Evolutionary conservation across 352 stramenopile species (phyloP), one percentile per base, ranked within the genome.

Genomic region (Phytopythium kandeliae): DNA sequence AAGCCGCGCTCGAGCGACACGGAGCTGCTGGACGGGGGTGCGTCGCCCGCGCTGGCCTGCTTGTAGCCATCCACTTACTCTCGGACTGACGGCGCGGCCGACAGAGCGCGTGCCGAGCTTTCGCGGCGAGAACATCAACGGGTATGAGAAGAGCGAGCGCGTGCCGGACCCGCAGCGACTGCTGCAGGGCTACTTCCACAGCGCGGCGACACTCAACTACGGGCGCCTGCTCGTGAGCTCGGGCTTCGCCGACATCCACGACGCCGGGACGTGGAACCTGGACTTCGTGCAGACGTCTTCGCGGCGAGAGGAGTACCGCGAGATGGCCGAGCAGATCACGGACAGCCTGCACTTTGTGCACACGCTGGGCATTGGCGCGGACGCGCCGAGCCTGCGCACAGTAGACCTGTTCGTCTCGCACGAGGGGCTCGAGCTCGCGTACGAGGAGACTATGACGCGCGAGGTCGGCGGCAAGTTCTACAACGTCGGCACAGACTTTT

Each of bases 391-490:
- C 44, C 88, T 99, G 41, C 96, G 96, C 58, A 96, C 94, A 25
- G 96, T 97, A 31, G 89, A 98, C 62, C 95, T 99, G 59, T 99
- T 97, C 75, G 96, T 96, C 24, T 97, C 95, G n/a, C 97, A 99
- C 67, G 96, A 99, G 86, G 98, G 96, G 22, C 77, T 99, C 24
- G 89, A 98, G 55, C 81, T 99, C 21, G 95, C 86, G 0, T 99
- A 99, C 67, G 97, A 99, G 71, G 78, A 99, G 78, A 97, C 96
- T 13, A 92, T 99, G 75, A 99, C 96, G 24, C 85, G 95, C 52
- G 52, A 97, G 57, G 87, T 98, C 60, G 62, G 89, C 56, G 82
- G 89, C 56, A 97, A 97, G 65, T 99, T 82, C 75, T 99, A 99
- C 77, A 98, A 99, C 76, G 96, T 97, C 45, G 97, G 95, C 24